Conservation (phyloP, 2,329 filamentous ascomycete genomes). For the Sarocladium kiliense region DNA sequence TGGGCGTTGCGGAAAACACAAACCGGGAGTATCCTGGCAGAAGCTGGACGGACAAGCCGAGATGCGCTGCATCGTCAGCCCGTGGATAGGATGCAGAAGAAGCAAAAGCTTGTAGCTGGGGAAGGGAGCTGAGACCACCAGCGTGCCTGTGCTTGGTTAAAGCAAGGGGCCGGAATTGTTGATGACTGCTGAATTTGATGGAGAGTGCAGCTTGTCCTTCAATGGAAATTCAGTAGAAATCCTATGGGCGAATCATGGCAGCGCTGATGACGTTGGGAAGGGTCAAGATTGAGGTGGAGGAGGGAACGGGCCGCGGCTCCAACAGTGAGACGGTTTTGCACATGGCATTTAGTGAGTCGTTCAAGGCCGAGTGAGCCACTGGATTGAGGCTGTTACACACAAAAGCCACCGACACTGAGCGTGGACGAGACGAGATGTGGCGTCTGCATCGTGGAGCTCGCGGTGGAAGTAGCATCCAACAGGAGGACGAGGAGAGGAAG, state of each 20-base stretch:
- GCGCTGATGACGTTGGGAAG: too few species aligned
- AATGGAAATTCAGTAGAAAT: too few species aligned
- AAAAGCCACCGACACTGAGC: too few species aligned
- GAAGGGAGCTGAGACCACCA: not conserved
- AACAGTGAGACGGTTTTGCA: not conserved
- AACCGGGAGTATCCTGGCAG: not conserved
- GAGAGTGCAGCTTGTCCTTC: too few species aligned
- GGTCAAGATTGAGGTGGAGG: not conserved
- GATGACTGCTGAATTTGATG: not conserved
- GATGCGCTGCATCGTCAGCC: slow-evolving; percentile 2
- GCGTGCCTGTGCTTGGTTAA: not conserved
- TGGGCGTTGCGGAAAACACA: not conserved
- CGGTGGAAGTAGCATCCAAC: not conserved
- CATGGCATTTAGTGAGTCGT: too few species aligned
- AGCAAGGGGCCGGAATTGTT: not conserved
- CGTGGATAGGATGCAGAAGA: not conserved
- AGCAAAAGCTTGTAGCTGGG: not conserved
- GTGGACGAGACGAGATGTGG: not conserved
- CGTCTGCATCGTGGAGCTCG: not conserved
- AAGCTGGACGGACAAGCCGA: not conserved
- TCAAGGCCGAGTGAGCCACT: not conserved
- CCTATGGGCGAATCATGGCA: too few species aligned
- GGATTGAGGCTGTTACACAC: too few species aligned
- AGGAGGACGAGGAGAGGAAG: not conserved
- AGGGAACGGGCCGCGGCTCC: slow-evolving; percentile 3